Percentiles rank a stretch among this genome's conserved stretches.
Conservation (phyloP, 2,329 filamentous ascomycete genomes). For the Malbranchea zuffiana region DNA sequence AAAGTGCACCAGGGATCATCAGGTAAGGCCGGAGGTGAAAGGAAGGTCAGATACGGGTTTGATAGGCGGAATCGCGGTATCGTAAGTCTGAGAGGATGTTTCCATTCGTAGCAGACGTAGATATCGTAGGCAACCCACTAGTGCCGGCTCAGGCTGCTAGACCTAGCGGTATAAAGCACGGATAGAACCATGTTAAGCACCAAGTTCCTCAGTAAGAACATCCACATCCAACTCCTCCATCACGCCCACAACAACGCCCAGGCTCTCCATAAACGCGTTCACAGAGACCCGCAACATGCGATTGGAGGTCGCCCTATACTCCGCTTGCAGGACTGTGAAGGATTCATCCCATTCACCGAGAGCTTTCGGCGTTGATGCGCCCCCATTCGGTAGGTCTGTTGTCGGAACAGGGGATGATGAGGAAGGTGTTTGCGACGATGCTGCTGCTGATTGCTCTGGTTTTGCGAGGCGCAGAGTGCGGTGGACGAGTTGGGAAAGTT, state of each 20-base stretch:
- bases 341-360: constrained; percentile 26
- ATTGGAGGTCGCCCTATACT: constrained; percentile 83
- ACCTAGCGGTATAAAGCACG: not conserved
- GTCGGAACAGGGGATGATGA: constrained; percentile 16
- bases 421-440: constrained; percentile 10
- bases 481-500: constrained; percentile 73
- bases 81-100: too few species aligned
- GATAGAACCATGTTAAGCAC: not conserved
- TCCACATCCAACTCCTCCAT: constrained; percentile 87
- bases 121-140: too few species aligned
- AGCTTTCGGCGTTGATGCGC: constrained; percentile 5
- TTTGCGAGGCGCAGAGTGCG: constrained; percentile 53
- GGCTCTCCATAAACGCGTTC: constrained; percentile 89
- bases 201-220: constrained; percentile 42
- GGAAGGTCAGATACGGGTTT: too few species aligned
- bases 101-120: too few species aligned
- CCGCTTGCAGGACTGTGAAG: constrained; percentile 53
- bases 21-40: too few species aligned
- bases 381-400: not conserved
- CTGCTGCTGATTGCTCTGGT: constrained; percentile 12
- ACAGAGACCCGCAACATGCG: constrained; percentile 93
- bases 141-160: too few species aligned
- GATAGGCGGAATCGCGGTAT: too few species aligned
- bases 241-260: constrained; percentile 72
- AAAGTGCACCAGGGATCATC: too few species aligned